Evolutionary conservation across 371 early-diverging fungal species (phyloP), one percentile per base, ranked within the genome.

Genomic region (Saksenaea vasiformis): DNA sequence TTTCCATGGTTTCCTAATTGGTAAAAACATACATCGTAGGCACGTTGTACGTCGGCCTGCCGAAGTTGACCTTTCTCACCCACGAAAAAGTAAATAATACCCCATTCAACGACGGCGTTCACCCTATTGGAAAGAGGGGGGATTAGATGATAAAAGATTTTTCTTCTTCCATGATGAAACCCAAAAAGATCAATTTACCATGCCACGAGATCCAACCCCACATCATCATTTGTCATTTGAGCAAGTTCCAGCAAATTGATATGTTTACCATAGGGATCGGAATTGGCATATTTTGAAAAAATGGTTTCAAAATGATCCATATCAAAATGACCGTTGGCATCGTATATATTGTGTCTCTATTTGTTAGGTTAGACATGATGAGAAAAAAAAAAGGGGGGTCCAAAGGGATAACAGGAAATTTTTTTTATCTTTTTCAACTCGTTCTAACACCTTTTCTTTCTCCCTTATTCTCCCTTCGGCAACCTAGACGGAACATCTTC

Each of bases 1-100:
- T 22, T 22, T 47, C 19, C 10, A 10, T 22, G 22, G 9, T 47
- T 10, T 47, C 51, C 10, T 22, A n/a, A 22, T 47, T 47, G 1
- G 22, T 19, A 17, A 14, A 44, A 17, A 56, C 72, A 64, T 60
- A 79, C 79, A 69, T 79, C 77, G 55, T 71, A 79, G 9, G 66
- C 72, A 19, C 77, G 68, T 15, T 53, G 63, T 17, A 79, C 68
- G 59, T 76, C 71, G 17, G 70, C 64, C 31, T 66, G 67, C n/a
- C 61, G 41, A 8, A 79, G 34, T 51, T 51, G 31, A 1, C 77
- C 79, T 15, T 54, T 51, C 34, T 76, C 67, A 5, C 79, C 79
- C 10, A 72, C 68, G 56, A 79, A 67, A n/a, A 79, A 66, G 44
- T 79, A 79, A 9, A 68, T 58, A 10, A 70, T 65, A 39, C 64